These are phyloP conservation scores for Chlorella ohadii DNA, from an alignment of 139 green algal species.

Conservation along the genomic window DNA sequence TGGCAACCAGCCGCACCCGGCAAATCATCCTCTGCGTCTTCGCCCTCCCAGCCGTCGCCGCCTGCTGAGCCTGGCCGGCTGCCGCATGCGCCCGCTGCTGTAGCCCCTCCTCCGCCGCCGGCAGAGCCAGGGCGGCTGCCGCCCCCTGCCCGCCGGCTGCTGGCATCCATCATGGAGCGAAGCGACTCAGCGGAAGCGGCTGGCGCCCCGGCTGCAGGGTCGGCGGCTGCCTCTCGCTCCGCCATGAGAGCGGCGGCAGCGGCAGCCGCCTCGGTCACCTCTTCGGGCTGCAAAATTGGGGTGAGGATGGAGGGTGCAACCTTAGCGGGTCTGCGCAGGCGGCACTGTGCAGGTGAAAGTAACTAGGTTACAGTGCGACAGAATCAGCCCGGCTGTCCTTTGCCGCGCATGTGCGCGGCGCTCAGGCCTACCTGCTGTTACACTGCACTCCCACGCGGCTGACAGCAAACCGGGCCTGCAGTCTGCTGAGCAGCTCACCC, in stretches of 20 bases:
- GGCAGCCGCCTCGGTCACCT: neutral
- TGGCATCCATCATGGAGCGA: conserved; percentile 15
- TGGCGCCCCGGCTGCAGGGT: neutral
- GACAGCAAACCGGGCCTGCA: too few relatives aligned
- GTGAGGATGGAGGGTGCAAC: too few relatives aligned
- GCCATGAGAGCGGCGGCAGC: neutral
- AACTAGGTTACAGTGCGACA: too few relatives aligned
- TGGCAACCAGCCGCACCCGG: neutral
- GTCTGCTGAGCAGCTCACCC: too few relatives aligned
- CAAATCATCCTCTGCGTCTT: neutral
- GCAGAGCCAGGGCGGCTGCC: neutral
- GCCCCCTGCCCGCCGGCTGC: neutral
- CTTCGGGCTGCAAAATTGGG: neutral
- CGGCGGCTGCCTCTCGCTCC: neutral
- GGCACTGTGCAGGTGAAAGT: too few relatives aligned
- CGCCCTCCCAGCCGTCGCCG: neutral
- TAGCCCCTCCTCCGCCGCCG: too few relatives aligned
- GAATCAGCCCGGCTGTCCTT: too few relatives aligned
- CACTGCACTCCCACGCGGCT: too few relatives aligned
- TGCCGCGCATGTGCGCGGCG: too few relatives aligned
- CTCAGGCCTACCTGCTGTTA: too few relatives aligned
- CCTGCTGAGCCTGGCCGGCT: neutral
- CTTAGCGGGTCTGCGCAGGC: too few relatives aligned
- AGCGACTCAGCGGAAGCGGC: neutral
- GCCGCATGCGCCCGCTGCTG: neutral